phyloP scores from a whole-genome alignment of 1,284 basidiomycete genomes.

The Mrakiaceae sp. region DNA sequence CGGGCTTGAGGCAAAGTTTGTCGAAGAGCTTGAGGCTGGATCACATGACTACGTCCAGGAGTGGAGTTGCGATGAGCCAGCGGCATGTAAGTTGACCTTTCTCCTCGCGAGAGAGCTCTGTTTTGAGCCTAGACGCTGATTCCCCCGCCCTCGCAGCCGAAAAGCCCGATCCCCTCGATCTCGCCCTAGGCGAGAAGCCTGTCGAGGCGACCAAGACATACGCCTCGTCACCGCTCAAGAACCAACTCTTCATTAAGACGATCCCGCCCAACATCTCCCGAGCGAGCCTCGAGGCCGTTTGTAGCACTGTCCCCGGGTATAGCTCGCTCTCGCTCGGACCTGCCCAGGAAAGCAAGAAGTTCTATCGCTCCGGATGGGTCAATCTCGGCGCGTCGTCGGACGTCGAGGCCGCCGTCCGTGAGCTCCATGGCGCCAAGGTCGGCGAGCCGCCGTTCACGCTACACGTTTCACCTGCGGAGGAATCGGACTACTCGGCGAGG shows the following conservation, averaged over 20 bases:
- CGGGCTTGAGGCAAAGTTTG: slow-evolving; percentile 55
- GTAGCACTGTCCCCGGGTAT: slow-evolving; percentile 46
- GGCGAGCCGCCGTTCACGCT: slow-evolving; percentile 22
- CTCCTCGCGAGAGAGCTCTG: not conserved
- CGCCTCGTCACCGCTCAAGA: slow-evolving; percentile 51
- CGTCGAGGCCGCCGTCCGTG: slow-evolving; percentile 56
- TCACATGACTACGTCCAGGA: slow-evolving; percentile 55
- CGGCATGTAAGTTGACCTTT: slow-evolving; percentile 19
- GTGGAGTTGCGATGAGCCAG: slow-evolving; percentile 27
- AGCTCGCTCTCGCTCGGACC: slow-evolving; percentile 24
- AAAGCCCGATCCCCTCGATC: slow-evolving; percentile 14
- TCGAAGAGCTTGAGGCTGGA: slow-evolving; percentile 66
- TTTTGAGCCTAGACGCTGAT: not conserved
- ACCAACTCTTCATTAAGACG: slow-evolving; percentile 85
- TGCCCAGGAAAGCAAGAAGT: slow-evolving; percentile 53
- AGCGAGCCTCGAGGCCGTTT: slow-evolving; percentile 72
- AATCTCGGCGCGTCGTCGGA: slow-evolving; percentile 72
- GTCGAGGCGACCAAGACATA: slow-evolving; percentile 40
- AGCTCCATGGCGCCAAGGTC: slow-evolving; percentile 74
- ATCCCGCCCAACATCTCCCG: slow-evolving; percentile 83
- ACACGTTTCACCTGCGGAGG: not conserved
- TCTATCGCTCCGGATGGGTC: slow-evolving; percentile 84
- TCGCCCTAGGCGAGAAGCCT: slow-evolving; percentile 40
- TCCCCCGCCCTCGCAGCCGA: not conserved
- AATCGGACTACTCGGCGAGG: too few relatives aligned